Percentiles rank a stretch among this genome's conserved stretches.
Evolutionary conservation across 306 rosid genomes (phyloP).

Genomic region (Arachis stenosperma): DNA sequence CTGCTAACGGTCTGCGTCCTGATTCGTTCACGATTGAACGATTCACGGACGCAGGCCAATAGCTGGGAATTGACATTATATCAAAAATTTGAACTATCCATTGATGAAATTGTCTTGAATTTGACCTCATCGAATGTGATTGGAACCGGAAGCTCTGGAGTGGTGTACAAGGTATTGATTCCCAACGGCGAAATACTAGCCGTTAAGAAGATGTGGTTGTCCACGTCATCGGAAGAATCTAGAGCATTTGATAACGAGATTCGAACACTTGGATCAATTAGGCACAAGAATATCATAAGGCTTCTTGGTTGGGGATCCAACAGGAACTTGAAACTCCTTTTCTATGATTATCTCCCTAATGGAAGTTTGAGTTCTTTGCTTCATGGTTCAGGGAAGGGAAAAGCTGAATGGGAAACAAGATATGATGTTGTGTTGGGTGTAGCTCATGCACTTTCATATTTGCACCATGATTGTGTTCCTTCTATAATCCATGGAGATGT

Average conservation of each 20-base stretch:
- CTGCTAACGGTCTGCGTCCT: slow-evolving; percentile 65
- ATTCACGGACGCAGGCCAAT: slow-evolving; percentile 48
- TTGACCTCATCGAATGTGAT: slow-evolving; percentile 80
- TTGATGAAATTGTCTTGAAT: slow-evolving; percentile 70
- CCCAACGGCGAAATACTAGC: slow-evolving; percentile 71
- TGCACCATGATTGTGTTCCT: slow-evolving; percentile 94
- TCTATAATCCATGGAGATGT: slow-evolving; percentile 92
- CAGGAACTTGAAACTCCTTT: slow-evolving; percentile 68
- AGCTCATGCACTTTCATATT: slow-evolving; percentile 86
- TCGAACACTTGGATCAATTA: slow-evolving; percentile 70
- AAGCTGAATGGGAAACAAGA: slow-evolving; percentile 87
- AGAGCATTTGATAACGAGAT: slow-evolving; percentile 87
- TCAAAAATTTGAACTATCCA: slow-evolving; percentile 79
- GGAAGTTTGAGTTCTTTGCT: slow-evolving; percentile 88
- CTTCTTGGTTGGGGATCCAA: slow-evolving; percentile 91
- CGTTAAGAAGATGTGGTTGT: slow-evolving; percentile 86
- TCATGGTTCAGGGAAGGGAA: slow-evolving; percentile 73
- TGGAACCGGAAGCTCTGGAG: slow-evolving; percentile 98
- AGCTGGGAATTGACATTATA: slow-evolving; percentile 82
- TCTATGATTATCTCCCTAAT: slow-evolving; percentile 88
- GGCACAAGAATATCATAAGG: slow-evolving; percentile 91
- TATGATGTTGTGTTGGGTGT: slow-evolving; percentile 77
- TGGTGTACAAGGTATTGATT: slow-evolving; percentile 74
- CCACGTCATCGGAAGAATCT: slow-evolving; percentile 61
- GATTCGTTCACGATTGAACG: slow-evolving; percentile 51